These are phyloP conservation scores for Podila epigama DNA, from an alignment of 192 early-diverging fungal species.

Conservation along the genomic window DNA sequence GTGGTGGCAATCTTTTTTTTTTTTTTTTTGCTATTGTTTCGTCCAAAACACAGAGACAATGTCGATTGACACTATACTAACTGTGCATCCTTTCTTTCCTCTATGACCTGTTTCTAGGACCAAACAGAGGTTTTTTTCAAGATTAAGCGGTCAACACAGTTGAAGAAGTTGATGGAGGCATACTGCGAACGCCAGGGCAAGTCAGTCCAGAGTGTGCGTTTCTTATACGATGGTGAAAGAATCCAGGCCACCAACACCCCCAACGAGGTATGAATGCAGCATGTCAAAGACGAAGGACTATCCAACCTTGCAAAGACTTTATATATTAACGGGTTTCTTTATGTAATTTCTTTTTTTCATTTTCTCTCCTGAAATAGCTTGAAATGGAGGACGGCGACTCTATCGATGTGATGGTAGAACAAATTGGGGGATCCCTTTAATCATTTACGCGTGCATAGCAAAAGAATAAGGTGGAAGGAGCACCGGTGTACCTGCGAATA, in stretches of 20 bases:
- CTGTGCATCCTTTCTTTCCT: not conserved
- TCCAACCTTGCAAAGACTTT: not conserved
- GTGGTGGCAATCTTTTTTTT: no score
- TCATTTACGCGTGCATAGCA: not conserved
- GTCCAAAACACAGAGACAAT: no score
- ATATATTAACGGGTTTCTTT: not conserved
- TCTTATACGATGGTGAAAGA: constrained; percentile 90
- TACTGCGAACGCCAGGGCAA: constrained; percentile 90
- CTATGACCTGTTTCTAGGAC: constrained; percentile 64
- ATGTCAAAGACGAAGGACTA: not conserved
- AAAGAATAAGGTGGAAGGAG: not conserved
- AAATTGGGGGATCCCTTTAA: constrained; percentile 70
- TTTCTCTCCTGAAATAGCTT: constrained; percentile 59
- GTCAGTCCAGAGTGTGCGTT: constrained; percentile 79
- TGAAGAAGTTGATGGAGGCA: constrained; percentile 94
- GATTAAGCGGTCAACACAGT: constrained; percentile 91
- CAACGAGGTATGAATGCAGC: constrained; percentile 66
- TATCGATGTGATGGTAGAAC: constrained; percentile 95
- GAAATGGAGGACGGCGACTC: constrained; percentile 96
- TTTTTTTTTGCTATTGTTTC: no score
- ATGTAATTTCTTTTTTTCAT: not conserved
- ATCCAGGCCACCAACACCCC: constrained; percentile 84
- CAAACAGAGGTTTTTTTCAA: constrained; percentile 90
- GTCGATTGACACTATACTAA: no score
- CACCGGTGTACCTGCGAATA: not conserved